These are phyloP conservation scores for Venturia carpophila DNA, from an alignment of 2,329 filamentous ascomycete genomes.

Conservation along the genomic window DNA sequence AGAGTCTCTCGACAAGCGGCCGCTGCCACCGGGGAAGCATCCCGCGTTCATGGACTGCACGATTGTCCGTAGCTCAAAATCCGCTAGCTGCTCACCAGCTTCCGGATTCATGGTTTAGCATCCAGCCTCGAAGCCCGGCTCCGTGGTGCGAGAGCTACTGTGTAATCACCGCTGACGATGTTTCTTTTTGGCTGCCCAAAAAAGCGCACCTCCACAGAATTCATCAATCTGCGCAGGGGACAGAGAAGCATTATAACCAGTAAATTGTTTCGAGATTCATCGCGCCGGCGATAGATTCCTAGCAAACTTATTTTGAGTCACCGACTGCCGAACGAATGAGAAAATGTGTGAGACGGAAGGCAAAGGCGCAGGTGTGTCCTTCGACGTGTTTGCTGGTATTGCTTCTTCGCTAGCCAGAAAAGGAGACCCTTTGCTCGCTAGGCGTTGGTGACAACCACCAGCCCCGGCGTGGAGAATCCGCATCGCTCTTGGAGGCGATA, in stretches of 20 bases:
- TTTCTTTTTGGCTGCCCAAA: slow-evolving; percentile 5
- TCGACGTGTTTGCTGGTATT: background rate
- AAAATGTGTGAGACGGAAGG: background rate
- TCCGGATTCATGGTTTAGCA: slow-evolving; percentile 9
- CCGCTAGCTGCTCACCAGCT: slow-evolving; percentile 11
- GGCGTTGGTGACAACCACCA: background rate
- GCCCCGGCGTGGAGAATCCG: background rate
- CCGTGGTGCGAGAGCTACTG: slow-evolving; percentile 12
- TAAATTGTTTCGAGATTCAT: background rate
- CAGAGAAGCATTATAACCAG: background rate
- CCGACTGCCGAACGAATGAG: background rate
- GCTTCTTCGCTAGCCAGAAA: background rate
- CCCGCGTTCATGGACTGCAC: slow-evolving; percentile 6
- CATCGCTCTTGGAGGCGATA: background rate
- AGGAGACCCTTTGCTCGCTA: background rate
- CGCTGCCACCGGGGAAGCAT: slow-evolving; percentile 15
- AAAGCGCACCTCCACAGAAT: slow-evolving; percentile 3
- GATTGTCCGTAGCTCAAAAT: background rate
- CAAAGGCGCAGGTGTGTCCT: background rate
- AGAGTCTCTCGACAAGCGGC: background rate
- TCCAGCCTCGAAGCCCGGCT: slow-evolving; percentile 12
- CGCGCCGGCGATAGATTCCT: background rate
- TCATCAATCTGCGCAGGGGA: slow-evolving; percentile 1
- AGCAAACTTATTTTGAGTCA: background rate
- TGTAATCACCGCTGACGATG: slow-evolving; percentile 8